phyloP scores from a whole-genome alignment of 139 green algal species.

The Pseudopediastrum boryanum region DNA sequence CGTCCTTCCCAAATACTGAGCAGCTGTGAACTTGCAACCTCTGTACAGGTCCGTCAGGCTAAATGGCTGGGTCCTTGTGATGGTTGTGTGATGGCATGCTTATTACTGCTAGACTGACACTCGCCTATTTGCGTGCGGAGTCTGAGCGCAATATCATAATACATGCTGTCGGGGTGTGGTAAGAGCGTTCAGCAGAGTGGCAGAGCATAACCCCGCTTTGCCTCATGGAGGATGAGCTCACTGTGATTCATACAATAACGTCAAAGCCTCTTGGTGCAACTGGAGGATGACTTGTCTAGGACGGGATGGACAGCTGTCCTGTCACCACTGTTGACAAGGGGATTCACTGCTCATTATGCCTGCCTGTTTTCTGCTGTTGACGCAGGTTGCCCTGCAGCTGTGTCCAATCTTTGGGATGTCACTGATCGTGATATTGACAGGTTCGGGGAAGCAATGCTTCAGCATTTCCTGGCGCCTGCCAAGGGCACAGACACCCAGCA shows the following conservation, averaged over 20 bases:
- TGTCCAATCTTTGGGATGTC: constrained; percentile 97
- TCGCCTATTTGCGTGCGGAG: too few relatives aligned
- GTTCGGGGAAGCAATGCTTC: constrained; percentile 73
- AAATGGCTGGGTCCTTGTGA: background rate
- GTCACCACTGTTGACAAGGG: background rate
- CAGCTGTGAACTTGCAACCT: background rate
- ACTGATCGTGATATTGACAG: constrained; percentile 95
- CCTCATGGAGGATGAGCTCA: background rate
- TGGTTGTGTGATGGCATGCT: background rate
- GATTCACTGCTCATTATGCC: background rate
- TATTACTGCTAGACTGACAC: too few relatives aligned
- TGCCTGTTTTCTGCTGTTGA: background rate
- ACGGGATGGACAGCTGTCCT: background rate
- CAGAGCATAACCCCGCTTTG: too few relatives aligned
- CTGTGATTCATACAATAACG: background rate
- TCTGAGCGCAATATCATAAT: too few relatives aligned
- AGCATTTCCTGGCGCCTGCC: background rate
- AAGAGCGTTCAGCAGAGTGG: background rate
- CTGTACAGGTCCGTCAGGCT: background rate
- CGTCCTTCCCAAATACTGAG: background rate
- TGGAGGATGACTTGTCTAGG: background rate
- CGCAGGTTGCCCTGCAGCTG: constrained; percentile 76
- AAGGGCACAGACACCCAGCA: background rate
- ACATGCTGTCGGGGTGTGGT: too few relatives aligned
- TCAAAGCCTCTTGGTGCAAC: background rate